Evolutionary conservation across 176 grass and related monocot genomes (phyloP).

Genomic region (Olyra latifolia): DNA sequence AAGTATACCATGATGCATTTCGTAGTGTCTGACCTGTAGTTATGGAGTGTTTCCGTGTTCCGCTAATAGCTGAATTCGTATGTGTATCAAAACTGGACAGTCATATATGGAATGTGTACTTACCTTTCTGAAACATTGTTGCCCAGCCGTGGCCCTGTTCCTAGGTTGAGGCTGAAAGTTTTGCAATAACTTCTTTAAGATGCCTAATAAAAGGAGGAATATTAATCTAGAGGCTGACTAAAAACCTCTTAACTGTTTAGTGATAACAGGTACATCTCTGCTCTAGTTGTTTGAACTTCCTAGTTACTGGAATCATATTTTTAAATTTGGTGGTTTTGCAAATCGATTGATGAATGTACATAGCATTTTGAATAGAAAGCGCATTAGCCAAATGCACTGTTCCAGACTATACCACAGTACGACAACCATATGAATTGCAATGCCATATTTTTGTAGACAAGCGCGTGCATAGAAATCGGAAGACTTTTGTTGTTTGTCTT

Average conservation of each 20-base stretch:
- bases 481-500: neutral
- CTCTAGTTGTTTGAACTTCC: neutral
- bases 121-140: neutral
- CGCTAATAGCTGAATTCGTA: neutral
- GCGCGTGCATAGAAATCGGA: neutral
- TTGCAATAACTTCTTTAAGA: slow-evolving; percentile 1
- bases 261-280: neutral
- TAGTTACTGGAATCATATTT: neutral
- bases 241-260: neutral
- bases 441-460: slow-evolving; percentile 7
- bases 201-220: neutral
- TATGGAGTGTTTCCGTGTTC: neutral
- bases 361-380: neutral
- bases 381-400: neutral
- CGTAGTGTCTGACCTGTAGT: neutral
- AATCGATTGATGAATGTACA: neutral
- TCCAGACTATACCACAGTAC: neutral
- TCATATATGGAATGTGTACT: neutral
- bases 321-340: neutral
- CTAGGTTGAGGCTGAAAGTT: neutral
- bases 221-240: neutral
- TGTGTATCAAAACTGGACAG: neutral
- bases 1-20: neutral
- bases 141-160: neutral
- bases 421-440: neutral